These are phyloP conservation scores for Claviceps sp. DNA, from an alignment of 2,329 filamentous ascomycete species.

Conservation along the genomic window DNA sequence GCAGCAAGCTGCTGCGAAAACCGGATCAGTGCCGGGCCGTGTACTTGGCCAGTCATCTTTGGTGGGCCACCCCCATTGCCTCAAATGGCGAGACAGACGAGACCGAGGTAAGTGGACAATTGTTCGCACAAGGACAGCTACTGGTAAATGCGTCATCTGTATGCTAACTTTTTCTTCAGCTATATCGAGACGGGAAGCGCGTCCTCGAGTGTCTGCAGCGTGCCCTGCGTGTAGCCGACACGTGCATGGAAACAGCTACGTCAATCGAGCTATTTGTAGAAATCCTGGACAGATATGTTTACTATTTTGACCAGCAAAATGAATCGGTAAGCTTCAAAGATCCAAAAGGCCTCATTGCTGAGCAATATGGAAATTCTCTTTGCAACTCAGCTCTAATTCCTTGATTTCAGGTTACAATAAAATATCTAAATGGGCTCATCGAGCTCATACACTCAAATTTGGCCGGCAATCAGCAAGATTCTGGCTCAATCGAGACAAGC, in stretches of 20 bases:
- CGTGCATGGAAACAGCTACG: constrained; percentile 96
- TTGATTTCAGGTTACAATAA: constrained; percentile 59
- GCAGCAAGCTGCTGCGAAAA: constrained; percentile 93
- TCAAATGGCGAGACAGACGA: constrained; percentile 69
- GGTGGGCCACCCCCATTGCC: constrained; percentile 86
- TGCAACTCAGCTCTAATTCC: constrained; percentile 7
- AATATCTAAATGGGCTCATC: constrained; percentile 95
- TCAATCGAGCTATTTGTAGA: constrained; percentile 97
- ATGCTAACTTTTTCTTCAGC: constrained; percentile 33
- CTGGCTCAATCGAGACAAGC: constrained; percentile 72
- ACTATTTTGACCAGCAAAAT: constrained; percentile 99
- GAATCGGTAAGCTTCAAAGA: constrained; percentile 53
- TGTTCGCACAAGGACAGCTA: background rate
- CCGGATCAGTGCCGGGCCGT: constrained; percentile 96
- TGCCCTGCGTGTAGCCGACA: constrained; percentile 88
- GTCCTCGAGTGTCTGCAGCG: constrained; percentile 94
- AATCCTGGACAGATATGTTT: constrained; percentile 95
- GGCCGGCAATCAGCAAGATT: constrained; percentile 69
- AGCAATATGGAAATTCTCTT: background rate
- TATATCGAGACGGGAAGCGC: constrained; percentile 94
- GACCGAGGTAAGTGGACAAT: constrained; percentile 45
- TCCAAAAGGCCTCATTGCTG: background rate
- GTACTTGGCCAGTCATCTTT: constrained; percentile 89
- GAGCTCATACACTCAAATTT: constrained; percentile 97
- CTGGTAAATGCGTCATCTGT: background rate